These are phyloP conservation scores for Xylaria sp. DNA, from an alignment of 2,329 filamentous ascomycete genomes.

Conservation along the genomic window DNA sequence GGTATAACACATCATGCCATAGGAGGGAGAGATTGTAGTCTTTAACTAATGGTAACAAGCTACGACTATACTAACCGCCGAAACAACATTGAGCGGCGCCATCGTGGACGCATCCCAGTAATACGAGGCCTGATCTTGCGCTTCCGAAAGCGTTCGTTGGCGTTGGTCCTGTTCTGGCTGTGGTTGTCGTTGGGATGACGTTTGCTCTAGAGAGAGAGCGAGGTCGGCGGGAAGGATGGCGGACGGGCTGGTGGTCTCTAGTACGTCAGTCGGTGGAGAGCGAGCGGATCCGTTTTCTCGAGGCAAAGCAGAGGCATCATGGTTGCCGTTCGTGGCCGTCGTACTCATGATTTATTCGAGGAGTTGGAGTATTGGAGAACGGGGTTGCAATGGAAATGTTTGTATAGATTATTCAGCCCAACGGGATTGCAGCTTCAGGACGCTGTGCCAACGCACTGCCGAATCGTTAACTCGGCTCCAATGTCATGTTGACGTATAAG, in stretches of 20 bases:
- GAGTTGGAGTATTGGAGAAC: constrained; percentile 1
- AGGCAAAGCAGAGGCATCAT: constrained; percentile 23
- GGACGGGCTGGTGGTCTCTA: constrained; percentile 40
- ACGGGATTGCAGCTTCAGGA: constrained; percentile 3
- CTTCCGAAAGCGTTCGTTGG: constrained; percentile 20
- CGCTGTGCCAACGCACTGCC: constrained; percentile 8
- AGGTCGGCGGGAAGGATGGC: constrained; percentile 43
- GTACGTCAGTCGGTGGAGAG: constrained; percentile 40
- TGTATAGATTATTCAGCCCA: constrained; percentile 23
- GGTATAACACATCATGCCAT: background rate
- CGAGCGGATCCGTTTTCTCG: constrained; percentile 31
- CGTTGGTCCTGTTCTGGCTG: constrained; percentile 6
- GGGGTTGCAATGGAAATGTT: constrained; percentile 22
- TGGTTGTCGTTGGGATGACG: constrained; percentile 18
- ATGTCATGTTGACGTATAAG: constrained; percentile 27
- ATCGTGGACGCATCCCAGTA: constrained; percentile 69
- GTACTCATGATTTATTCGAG: constrained; percentile 31
- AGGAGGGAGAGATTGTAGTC: background rate
- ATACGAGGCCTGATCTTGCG: constrained; percentile 52
- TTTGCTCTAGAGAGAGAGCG: constrained; percentile 41
- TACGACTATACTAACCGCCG: constrained; percentile 58
- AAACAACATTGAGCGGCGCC: constrained; percentile 65
- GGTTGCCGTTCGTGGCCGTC: constrained; percentile 30
- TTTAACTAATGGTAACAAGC: constrained; percentile 12
- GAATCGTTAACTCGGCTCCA: constrained; percentile 7